Evolutionary conservation across 768 basidiomycete genomes (phyloP).

Genomic region (Tephrocybe sp.): DNA sequence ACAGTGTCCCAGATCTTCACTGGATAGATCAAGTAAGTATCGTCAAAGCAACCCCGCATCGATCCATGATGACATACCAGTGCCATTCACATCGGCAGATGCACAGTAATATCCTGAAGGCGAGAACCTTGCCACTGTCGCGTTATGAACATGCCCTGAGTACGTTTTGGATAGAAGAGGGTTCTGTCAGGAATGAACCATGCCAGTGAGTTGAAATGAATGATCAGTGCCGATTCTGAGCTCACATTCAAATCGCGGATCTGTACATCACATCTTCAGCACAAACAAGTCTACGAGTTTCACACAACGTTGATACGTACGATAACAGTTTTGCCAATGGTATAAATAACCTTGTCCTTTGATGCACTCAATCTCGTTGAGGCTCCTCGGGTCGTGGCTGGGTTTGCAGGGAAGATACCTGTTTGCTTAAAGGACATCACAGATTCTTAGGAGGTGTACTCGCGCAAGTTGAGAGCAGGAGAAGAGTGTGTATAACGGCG

Average conservation of each 20-base stretch:
- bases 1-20: slow-evolving; percentile 94
- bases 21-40: slow-evolving; percentile 21
- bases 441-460: background rate
- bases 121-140: slow-evolving; percentile 88
- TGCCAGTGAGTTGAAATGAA: background rate
- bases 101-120: slow-evolving; percentile 96
- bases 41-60: background rate
- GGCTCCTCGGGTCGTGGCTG: slow-evolving; percentile 60
- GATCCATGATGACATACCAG: slow-evolving; percentile 46
- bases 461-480: background rate
- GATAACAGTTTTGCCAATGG: slow-evolving; percentile 81
- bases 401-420: slow-evolving; percentile 64
- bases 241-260: slow-evolving; percentile 81
- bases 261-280: slow-evolving; percentile 32
- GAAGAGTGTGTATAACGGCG: background rate
- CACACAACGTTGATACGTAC: slow-evolving; percentile 43
- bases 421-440: slow-evolving; percentile 49
- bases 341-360: slow-evolving; percentile 83
- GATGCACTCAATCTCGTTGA: slow-evolving; percentile 70
- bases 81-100: slow-evolving; percentile 80
- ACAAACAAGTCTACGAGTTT: background rate
- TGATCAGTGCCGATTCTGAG: slow-evolving; percentile 1
- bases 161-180: slow-evolving; percentile 62
- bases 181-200: slow-evolving; percentile 44
- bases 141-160: slow-evolving; percentile 76